These are phyloP conservation scores for Talaromyces funiculosus DNA, from an alignment of 2,329 filamentous ascomycete species.

Conservation along the genomic window DNA sequence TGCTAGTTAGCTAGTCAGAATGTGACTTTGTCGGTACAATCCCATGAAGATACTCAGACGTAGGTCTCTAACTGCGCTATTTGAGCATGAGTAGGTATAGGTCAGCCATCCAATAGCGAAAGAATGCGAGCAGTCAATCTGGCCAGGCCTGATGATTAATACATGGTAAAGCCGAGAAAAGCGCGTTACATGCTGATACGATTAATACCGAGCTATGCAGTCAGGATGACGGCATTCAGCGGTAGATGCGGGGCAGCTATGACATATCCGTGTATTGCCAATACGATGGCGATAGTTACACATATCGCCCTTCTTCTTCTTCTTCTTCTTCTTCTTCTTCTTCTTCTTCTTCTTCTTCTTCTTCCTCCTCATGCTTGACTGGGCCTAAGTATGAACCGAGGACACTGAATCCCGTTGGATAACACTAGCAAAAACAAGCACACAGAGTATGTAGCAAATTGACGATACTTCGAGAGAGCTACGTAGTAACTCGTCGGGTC, in stretches of 20 bases:
- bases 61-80: too few species aligned
- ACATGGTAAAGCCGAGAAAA: not conserved
- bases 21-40: not conserved
- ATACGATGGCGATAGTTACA: not conserved
- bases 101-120: not conserved
- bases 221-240: not conserved
- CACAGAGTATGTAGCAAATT: too few species aligned
- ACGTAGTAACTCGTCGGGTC: not conserved
- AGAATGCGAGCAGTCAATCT: not conserved
- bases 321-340: too few species aligned
- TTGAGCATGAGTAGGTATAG: not conserved
- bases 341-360: too few species aligned
- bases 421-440: not conserved
- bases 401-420: too few species aligned
- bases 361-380: too few species aligned
- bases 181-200: not conserved
- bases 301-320: not conserved
- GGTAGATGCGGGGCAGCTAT: not conserved
- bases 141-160: not conserved
- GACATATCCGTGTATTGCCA: not conserved
- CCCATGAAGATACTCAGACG: too few species aligned
- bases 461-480: not conserved
- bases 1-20: slow-evolving; percentile 1
- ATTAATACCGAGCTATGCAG: not conserved
- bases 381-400: too few species aligned